Evolutionary conservation across 225 moss, liverwort and hornwort genomes (phyloP), one percentile per base, ranked within the genome.

Genomic region (Pleurozium schreberi): DNA sequence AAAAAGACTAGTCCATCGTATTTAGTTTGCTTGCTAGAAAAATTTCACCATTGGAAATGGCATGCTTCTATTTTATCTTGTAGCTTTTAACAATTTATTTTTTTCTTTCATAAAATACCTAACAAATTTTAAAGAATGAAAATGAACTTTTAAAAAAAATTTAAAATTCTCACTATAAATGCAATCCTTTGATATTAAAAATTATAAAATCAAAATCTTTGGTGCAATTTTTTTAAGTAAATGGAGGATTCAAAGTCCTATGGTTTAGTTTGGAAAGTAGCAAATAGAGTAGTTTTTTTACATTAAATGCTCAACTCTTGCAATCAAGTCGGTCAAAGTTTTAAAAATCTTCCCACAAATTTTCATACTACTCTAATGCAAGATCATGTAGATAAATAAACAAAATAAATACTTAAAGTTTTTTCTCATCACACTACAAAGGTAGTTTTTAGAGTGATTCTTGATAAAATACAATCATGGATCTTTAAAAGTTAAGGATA

Each of bases 231-330:
- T 3, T 52, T 52, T 22, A 13, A 53, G 1, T 26, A 14, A 38
- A 53, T n/a, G n/a, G 6, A 77, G 0, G 23, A 22, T 52, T 57
- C 16, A n/a, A 16, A 55, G 6, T 23, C 38, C 6, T 57, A 7
- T 6, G 7, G 4, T 17, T 79, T 1, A 57, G 0, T 79, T 57
- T 1, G 4, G 0, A 11, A 40, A 27, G 0, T 27, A n/a, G 4
- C 7, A 18, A 79, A 40, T 40, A 58, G 27, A 27, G 1, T 26
- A 7, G 7, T 7, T 58, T 52, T 52, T 17, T 16, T 11, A 15
- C 4, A n/a, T 40, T 17, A 11, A 40, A 58, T 58, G 7, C 15
- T 58, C 3, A 79, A 58, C 17, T 58, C 11, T 79, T 58, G 11
- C 58, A 79, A 58, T 79, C 7, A 58, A 58, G 1, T 6, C 10